Evolutionary conservation across 2,329 filamentous ascomycete genomes (phyloP).

Genomic region (Clonostachys chloroleuca): DNA sequence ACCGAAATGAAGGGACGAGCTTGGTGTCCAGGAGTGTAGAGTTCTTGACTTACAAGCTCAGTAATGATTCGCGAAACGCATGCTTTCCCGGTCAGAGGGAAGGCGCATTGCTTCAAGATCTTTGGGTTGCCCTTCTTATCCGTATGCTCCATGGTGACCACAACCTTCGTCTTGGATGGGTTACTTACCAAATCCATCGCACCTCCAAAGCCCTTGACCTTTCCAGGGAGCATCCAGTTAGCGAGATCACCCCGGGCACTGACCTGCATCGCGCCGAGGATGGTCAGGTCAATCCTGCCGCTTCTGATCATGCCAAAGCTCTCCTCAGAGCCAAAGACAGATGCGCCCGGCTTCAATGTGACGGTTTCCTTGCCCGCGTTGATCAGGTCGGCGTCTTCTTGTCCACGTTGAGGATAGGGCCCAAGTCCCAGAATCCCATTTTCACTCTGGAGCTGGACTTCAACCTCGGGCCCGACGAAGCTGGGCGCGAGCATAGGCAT

Average conservation of each 20-base stretch:
- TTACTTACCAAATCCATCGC: conserved; percentile 72
- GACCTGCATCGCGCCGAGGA: conserved; percentile 79
- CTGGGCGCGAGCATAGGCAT: conserved; percentile 83
- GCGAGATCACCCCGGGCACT: conserved; percentile 74
- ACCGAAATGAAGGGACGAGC: neutral
- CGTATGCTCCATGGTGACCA: conserved; percentile 66
- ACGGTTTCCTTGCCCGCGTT: conserved; percentile 89
- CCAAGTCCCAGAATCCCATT: conserved; percentile 85
- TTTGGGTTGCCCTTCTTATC: conserved; percentile 66
- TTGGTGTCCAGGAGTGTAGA: neutral
- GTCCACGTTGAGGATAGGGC: conserved; percentile 70
- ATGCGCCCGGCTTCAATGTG: conserved; percentile 71
- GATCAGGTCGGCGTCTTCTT: conserved; percentile 71
- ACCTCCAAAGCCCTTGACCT: conserved; percentile 83
- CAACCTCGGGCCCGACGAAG: conserved; percentile 62
- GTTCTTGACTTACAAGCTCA: conserved; percentile 53
- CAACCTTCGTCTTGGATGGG: conserved; percentile 67
- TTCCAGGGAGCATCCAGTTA: conserved; percentile 89
- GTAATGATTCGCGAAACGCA: conserved; percentile 72
- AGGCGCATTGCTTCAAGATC: conserved; percentile 57
- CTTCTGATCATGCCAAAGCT: conserved; percentile 86
- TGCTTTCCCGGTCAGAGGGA: conserved; percentile 62
- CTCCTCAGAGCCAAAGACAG: conserved; percentile 75
- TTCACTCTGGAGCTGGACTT: conserved; percentile 82
- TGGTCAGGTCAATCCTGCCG: conserved; percentile 78